Percentiles rank a stretch among this genome's conserved stretches.
Conservation (phyloP, 129 eudicot species). For the Gnaphalium uliginosum region DNA sequence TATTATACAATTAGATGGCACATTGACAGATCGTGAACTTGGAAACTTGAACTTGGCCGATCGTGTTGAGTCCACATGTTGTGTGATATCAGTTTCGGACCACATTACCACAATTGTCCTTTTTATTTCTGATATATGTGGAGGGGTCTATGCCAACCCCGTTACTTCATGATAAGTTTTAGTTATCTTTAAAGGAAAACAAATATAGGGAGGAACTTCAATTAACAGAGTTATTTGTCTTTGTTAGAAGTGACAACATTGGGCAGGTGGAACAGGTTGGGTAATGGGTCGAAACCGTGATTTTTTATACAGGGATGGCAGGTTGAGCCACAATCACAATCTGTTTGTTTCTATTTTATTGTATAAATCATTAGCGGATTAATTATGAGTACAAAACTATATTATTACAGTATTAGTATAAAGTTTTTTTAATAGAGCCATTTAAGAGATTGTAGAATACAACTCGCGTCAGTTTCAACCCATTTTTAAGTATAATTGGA, state of each 20-base stretch:
- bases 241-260: not conserved
- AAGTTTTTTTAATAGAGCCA: not conserved
- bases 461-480: not conserved
- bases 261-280: not conserved
- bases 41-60: not conserved
- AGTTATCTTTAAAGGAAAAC: not conserved
- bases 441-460: not conserved
- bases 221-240: not conserved
- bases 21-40: not conserved
- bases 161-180: not conserved
- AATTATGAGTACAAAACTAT: not conserved
- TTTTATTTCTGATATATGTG: not conserved
- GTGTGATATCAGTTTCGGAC: not conserved
- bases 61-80: not conserved
- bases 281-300: not conserved
- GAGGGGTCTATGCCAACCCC: not conserved
- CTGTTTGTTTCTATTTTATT: not conserved
- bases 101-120: not conserved
- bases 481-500: not conserved
- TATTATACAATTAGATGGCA: not conserved
- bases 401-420: not conserved
- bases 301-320: not conserved
- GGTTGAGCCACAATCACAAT: not conserved
- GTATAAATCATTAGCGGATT: not conserved
- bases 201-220: not conserved